A percentile compares a stretch with the other conserved stretches of the same genome.
Conservation (phyloP, 2,329 filamentous ascomycete species). For the Cladorrhinum sp. region DNA sequence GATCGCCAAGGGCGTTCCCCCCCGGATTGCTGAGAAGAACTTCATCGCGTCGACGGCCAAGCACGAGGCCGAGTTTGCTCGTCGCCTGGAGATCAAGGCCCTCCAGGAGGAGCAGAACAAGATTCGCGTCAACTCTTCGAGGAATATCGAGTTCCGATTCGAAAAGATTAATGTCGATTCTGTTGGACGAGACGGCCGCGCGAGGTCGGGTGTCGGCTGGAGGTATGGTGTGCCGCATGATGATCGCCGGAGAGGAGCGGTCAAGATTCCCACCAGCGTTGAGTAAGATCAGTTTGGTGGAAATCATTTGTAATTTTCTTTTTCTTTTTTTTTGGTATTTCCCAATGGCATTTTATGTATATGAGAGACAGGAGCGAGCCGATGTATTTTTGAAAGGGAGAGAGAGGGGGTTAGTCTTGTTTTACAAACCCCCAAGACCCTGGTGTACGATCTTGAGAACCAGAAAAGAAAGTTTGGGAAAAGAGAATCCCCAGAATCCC, state of each 20-base stretch:
- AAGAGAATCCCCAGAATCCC: not conserved
- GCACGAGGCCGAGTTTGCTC: conserved; percentile 40
- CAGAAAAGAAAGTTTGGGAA: not conserved
- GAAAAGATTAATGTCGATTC: conserved; percentile 56
- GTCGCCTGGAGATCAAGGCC: conserved; percentile 32
- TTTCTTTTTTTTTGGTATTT: conserved; percentile 7
- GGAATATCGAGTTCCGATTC: conserved; percentile 60
- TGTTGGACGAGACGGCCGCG: conserved; percentile 53
- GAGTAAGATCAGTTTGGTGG: no score
- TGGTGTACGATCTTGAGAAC: no score
- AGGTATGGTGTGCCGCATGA: conserved; percentile 61
- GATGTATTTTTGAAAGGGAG: not conserved
- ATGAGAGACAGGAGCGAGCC: not conserved
- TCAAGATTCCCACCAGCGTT: conserved; percentile 66
- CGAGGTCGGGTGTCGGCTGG: conserved; percentile 53
- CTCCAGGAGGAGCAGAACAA: conserved; percentile 40
- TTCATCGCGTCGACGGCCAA: conserved; percentile 43
- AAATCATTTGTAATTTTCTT: not conserved
- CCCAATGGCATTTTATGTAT: not conserved
- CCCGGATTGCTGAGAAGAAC: conserved; percentile 36
- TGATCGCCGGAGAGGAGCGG: conserved; percentile 60
- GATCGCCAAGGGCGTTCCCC: conserved; percentile 36
- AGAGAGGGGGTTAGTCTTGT: not conserved
- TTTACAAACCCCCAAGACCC: not conserved
- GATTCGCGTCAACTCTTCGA: conserved; percentile 45